These are phyloP conservation scores for Tillandsia leiboldiana DNA, from an alignment of 176 grass and related monocot species.

Conservation along the genomic window DNA sequence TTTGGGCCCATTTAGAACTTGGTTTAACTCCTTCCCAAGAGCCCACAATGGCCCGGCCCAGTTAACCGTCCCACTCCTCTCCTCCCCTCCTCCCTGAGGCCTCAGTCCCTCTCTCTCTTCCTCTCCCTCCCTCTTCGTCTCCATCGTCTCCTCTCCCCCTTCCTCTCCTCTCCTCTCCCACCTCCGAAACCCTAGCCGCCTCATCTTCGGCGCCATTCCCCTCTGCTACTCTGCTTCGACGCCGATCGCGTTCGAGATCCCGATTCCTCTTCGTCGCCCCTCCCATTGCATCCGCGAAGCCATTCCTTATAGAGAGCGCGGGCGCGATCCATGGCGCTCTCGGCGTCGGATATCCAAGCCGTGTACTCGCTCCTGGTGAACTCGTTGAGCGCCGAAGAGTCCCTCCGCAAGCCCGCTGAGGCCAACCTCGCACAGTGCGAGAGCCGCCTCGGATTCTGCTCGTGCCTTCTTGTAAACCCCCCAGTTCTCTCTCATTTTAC, in stretches of 20 bases:
- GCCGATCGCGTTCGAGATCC: neutral
- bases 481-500: neutral
- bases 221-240: neutral
- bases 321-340: slow-evolving; percentile 52
- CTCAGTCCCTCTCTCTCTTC: neutral
- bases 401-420: slow-evolving; percentile 64
- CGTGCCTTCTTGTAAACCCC: slow-evolving; percentile 79
- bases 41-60: too few species aligned
- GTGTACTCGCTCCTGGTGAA: slow-evolving; percentile 85
- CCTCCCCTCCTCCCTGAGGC: neutral
- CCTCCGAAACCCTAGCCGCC: neutral
- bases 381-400: slow-evolving; percentile 73
- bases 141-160: slow-evolving; percentile 6
- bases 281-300: neutral
- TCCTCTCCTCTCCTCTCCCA: neutral
- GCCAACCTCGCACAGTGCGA: slow-evolving; percentile 74
- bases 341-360: slow-evolving; percentile 61
- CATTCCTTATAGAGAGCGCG: neutral
- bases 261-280: neutral
- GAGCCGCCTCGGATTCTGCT: slow-evolving; percentile 77
- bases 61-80: too few species aligned
- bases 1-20: too few species aligned
- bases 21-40: too few species aligned
- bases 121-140: neutral
- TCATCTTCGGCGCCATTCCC: neutral